A percentile compares a stretch with the other conserved stretches of the same genome.
phyloP scores from a whole-genome alignment of 2,329 filamentous ascomycete species.

The Metarhizium album region DNA sequence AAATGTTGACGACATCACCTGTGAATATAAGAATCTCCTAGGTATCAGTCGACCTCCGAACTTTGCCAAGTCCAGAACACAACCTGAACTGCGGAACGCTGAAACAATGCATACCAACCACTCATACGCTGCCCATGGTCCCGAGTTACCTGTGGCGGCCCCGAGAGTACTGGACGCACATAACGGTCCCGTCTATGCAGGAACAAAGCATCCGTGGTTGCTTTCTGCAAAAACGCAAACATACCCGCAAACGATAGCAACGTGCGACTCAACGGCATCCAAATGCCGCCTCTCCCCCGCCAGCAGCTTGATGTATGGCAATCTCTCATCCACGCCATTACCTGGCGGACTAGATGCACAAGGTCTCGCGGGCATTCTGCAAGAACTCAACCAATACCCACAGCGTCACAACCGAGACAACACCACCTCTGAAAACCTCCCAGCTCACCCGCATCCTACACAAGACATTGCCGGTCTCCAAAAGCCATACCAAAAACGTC shows the following conservation, averaged over 20 bases:
- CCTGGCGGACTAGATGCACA: slow-evolving; percentile 2
- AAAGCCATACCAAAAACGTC: not conserved
- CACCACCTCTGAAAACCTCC: not conserved
- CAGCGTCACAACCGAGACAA: not conserved
- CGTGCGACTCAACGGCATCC: not conserved
- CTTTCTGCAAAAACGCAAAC: not conserved
- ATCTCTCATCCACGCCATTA: not conserved
- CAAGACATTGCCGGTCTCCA: not conserved
- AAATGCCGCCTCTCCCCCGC: not conserved
- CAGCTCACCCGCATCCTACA: not conserved
- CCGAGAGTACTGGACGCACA: not conserved
- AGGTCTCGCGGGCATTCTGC: slow-evolving; percentile 6
- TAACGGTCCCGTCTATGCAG: not conserved
- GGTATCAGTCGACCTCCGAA: not conserved
- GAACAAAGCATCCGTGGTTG: not conserved
- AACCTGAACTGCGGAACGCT: not conserved
- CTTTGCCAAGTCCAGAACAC: not conserved
- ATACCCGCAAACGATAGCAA: slow-evolving; percentile 1
- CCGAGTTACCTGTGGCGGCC: no score
- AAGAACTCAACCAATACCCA: slow-evolving; percentile 1
- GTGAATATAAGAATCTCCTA: not conserved
- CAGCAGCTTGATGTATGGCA: not conserved
- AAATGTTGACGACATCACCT: not conserved
- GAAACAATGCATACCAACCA: not conserved
- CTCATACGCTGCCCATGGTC: not conserved